Evolutionary conservation across 345 rosid species (phyloP).

Genomic region (Crucihimalaya himalaica): DNA sequence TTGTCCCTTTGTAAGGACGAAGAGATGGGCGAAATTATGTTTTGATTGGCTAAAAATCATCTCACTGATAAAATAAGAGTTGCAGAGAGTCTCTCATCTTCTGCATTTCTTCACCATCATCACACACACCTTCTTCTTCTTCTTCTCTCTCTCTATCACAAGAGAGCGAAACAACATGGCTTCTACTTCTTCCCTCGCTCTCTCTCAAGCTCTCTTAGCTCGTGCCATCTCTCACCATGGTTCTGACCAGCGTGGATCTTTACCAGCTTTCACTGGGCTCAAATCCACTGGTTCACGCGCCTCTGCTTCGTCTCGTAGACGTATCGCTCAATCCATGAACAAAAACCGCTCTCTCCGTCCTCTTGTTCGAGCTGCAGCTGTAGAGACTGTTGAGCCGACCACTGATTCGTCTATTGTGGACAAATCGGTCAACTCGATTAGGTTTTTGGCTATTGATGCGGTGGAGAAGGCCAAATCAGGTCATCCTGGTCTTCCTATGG

Average conservation of each 20-base stretch:
- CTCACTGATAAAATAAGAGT: constrained; percentile 25
- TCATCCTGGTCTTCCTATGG: constrained; percentile 64
- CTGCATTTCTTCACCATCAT: constrained; percentile 29
- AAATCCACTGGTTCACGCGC: constrained; percentile 46
- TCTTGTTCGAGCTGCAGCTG: constrained; percentile 34
- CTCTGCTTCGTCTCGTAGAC: constrained; percentile 38
- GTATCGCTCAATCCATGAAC: constrained; percentile 37
- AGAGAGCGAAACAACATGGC: constrained; percentile 43
- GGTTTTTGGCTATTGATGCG: constrained; percentile 58
- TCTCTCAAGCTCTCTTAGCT: constrained; percentile 64
- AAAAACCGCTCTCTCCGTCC: constrained; percentile 42
- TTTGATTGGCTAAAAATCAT: constrained; percentile 29
- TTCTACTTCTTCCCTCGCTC: constrained; percentile 61
- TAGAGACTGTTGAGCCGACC: constrained; percentile 25
- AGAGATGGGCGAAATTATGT: constrained; percentile 35
- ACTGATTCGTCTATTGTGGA: constrained; percentile 45
- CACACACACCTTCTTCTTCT: neutral
- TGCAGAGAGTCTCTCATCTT: constrained; percentile 29
- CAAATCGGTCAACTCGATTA: constrained; percentile 52
- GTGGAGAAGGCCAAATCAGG: constrained; percentile 64
- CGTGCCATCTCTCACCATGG: constrained; percentile 53
- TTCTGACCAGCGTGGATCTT: constrained; percentile 51
- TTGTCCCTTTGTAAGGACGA: constrained; percentile 45
- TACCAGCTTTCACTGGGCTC: constrained; percentile 58
- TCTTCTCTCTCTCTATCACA: constrained; percentile 17